Conservation (phyloP, 2,329 filamentous ascomycete genomes). For the Colletotrichum tanaceti region DNA sequence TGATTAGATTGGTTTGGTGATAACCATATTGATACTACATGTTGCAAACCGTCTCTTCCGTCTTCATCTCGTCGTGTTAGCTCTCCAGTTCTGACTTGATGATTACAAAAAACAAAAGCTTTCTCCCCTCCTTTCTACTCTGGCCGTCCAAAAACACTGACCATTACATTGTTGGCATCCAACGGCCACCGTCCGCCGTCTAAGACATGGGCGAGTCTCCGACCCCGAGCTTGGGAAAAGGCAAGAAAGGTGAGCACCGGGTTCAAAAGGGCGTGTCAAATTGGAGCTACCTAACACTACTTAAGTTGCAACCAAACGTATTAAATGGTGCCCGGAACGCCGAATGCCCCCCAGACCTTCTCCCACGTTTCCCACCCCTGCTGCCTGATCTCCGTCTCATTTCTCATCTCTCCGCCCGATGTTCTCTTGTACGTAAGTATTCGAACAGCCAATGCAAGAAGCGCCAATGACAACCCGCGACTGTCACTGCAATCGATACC, state of each 20-base stretch:
- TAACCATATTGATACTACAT: too few species aligned
- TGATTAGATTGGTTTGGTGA: neutral
- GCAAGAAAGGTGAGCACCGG: slow-evolving; percentile 12
- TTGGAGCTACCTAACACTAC: too few species aligned
- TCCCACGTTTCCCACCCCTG: slow-evolving; percentile 33
- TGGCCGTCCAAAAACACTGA: neutral
- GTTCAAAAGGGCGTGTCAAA: slow-evolving; percentile 28
- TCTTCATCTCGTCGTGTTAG: slow-evolving; percentile 21
- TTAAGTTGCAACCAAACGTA: neutral
- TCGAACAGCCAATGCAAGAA: neutral
- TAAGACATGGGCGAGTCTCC: neutral
- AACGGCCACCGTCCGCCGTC: neutral
- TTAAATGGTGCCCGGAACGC: slow-evolving; percentile 32
- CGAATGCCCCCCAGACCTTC: slow-evolving; percentile 22
- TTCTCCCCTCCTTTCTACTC: neutral
- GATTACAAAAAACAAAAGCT: too few species aligned
- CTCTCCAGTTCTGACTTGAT: slow-evolving; percentile 13
- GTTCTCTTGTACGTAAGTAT: slow-evolving; percentile 6
- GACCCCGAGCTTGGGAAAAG: slow-evolving; percentile 16
- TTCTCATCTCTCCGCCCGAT: slow-evolving; percentile 21
- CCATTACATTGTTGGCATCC: slow-evolving; percentile 3
- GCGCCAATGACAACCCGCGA: slow-evolving; percentile 22
- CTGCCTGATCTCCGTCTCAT: slow-evolving; percentile 40
- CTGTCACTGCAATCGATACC: slow-evolving; percentile 27
- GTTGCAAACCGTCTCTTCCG: neutral